These are phyloP conservation scores for Balansia obtecta DNA, from an alignment of 2,329 filamentous ascomycete species.

Conservation along the genomic window DNA sequence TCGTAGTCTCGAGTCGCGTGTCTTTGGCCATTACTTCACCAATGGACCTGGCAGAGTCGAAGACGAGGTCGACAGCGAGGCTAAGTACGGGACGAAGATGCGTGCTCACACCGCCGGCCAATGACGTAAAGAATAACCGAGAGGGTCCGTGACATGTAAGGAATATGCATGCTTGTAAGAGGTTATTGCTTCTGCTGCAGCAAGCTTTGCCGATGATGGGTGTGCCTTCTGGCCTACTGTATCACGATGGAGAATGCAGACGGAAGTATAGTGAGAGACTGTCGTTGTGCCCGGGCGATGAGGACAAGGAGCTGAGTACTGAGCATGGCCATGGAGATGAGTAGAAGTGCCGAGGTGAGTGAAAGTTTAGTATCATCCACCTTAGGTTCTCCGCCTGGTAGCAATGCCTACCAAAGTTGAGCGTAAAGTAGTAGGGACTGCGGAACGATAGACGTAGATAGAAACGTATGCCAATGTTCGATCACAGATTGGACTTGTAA, in stretches of 20 bases:
- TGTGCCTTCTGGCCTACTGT: not conserved
- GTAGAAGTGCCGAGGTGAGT: no score
- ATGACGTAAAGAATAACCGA: conserved; percentile 10
- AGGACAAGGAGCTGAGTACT: no score
- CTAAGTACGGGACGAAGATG: conserved; percentile 5
- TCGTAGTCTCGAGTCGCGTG: conserved; percentile 19
- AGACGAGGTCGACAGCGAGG: conserved; percentile 3
- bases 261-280: not conserved
- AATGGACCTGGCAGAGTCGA: conserved; percentile 11
- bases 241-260: not conserved
- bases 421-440: no score
- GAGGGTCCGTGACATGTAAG: not conserved
- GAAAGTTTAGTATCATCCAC: no score
- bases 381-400: no score
- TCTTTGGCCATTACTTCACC: conserved; percentile 20
- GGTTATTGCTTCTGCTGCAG: not conserved
- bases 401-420: no score
- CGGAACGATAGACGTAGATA: no score
- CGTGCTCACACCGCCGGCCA: not conserved
- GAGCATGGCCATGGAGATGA: no score
- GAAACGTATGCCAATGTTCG: no score
- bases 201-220: not conserved
- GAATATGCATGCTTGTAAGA: not conserved
- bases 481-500: no score
- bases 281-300: not conserved